Base-by-base conservation (phyloP, 176 grass and related monocot species). In the Avena atlantica region DNA sequence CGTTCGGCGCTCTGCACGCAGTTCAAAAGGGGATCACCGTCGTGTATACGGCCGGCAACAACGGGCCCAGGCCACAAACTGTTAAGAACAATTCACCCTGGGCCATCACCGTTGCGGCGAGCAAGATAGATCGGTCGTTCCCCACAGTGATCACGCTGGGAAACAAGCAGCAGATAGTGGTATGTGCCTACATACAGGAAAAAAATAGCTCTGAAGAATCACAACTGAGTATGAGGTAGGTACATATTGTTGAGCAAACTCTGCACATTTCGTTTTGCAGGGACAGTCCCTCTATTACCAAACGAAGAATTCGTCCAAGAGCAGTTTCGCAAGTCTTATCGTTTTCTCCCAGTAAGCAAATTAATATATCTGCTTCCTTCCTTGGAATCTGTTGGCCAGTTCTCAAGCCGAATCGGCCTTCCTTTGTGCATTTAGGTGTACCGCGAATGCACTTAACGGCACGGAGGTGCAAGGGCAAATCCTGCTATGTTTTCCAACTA, bases 101-200 rank as follows among this genome's bases (percentile, higher is more conserved):
- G 88, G 88, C 68, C 78, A 86, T 89, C 61, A 89, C 88, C 7
- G 88, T 86, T 0, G 88, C 71, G 0, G 84, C 84, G 1, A 90
- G 71, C 79, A 86, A 42, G 71, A 61, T 86, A 0, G 88, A 90
- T 71, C 71, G 84, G 15, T 90, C 78, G 0, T 90, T 82, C 3
- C 88, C 71, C 8, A 90, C 84, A 0, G 27, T 53, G 14, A 78
- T 90, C 52, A 82, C 61, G 1, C 42, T 90, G 27, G 88, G 88
- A 21, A 86, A 90, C 83, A 78, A 63, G 40, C 70, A 70, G 3
- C 36, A 50, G 3, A 63, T 90, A 10, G 51, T 86, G 52, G 88
- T 90, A 86, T 0, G 3, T 2, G 16, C 8, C 36, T 71, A n/a
- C 67, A n/a, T n/a, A n/a, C n/a, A n/a, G n/a, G n/a, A 1, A 34